Evolutionary conservation across 768 basidiomycete genomes (phyloP), one percentile per base, ranked within the genome.

Genomic region (Suillus brevipes): DNA sequence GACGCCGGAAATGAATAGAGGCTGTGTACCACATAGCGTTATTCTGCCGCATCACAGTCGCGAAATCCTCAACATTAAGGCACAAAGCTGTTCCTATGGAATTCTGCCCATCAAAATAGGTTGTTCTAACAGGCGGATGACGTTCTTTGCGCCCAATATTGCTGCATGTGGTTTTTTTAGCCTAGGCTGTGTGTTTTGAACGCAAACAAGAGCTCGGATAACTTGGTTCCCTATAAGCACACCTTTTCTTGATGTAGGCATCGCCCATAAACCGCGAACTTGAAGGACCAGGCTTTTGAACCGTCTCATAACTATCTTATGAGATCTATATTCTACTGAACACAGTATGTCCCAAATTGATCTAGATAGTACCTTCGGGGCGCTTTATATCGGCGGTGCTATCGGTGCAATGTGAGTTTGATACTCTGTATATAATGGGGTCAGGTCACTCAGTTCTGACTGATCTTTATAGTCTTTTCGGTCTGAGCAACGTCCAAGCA

Each of bases 401-500:
- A 67, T 82, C 34, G 83, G 85, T 16, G 80, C 84, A 72, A 81
- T 82, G 87, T 87, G 69, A 64, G 84, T 74, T n/a, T 2, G 18
- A 49, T 63, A 28, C 60, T 62, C 50, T 1, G 25, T 52, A 36
- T 4, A 42, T 45, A 20, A 45, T 45, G 10, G 3, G 4, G 18
- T 62, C 31, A 42, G 4, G 18, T 62, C 31, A 42, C 34, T 37
- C 20, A 5, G 36, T 18, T 58, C 40, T 68, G 25, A 68, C 43
- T 60, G 45, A n/a, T 34, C 10, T 40, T 64, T 52, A 13, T 38
- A 88, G 86, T n/a, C 73, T 88, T n/a, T 88, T 82, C 80, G 87
- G 87, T 2, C 73, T 87, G 9, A 85, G 84, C 10, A 85, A 82
- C 65, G 76, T 82, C 16, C 87, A 88, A 69, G 82, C 82, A 2